Evolutionary conservation across 345 rosid species (phyloP), one percentile per base, ranked within the genome.

Genomic region (Crucihimalaya himalaica): DNA sequence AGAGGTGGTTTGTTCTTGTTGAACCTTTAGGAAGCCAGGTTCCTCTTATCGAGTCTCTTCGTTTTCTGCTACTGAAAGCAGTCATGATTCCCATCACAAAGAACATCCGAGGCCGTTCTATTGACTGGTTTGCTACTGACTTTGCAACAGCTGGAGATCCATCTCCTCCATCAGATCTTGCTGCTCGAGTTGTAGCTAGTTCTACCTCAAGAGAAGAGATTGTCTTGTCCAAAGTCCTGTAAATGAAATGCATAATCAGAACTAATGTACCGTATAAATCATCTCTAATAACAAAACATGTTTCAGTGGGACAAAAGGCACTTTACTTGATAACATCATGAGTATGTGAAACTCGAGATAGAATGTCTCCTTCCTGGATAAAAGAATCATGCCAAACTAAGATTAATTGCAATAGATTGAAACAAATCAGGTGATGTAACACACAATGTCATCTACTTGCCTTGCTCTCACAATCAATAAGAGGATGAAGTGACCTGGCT

Each of bases 11-110:
- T 48, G 72, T 57, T 50, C 61, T 63, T 40, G 20, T 29, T n/a
- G 63, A 86, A 97, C 97, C 86, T 83, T 85, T 75, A 19, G 96
- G 98, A 86, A 93, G 79, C 96, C 98, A 93, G 0, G 96, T 89
- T 42, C 77, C 73, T 28, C 98, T 74, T 50, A 89, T 68, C 0
- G 97, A 93, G 64, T 93, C 92, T 29, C 98, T 82, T 51, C 97
- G 83, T 73, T 84, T 87, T 82, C 82, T 84, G 86, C 97, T 91
- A 77, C 98, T 91, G 47, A 93, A 91, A 37, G 97, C 98, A 23
- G 97, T 91, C 57, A 89, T 89, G 43, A 93, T 91, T 55, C 97
- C 98, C 69, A 94, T 77, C 1, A 91, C 93, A 55, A 82, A 89
- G 75, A 94, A 94, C 60, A 90, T 91, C 74, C 82, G 16, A 84